phyloP scores from a whole-genome alignment of 1,284 basidiomycete species.

The Ganoderma lucidum region DNA sequence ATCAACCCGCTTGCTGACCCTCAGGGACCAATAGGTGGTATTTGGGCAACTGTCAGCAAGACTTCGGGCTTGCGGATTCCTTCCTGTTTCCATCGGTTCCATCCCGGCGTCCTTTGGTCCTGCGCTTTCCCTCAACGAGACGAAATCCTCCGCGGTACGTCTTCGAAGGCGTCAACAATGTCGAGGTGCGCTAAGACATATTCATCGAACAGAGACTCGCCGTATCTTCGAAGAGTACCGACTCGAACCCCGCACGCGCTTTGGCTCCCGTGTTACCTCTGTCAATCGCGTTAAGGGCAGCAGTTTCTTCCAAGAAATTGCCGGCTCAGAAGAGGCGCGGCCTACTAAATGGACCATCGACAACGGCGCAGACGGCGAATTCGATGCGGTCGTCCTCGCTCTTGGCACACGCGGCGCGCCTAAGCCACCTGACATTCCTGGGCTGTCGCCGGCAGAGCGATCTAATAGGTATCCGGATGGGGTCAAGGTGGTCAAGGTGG shows the following conservation, averaged over 20 bases:
- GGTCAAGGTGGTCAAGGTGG: background rate
- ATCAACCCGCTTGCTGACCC: slow-evolving; percentile 5
- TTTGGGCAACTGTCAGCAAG: slow-evolving; percentile 69
- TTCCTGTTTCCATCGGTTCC: slow-evolving; percentile 63
- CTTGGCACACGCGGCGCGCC: slow-evolving; percentile 18
- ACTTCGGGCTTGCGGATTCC: slow-evolving; percentile 70
- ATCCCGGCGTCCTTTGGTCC: slow-evolving; percentile 55
- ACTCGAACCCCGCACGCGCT: slow-evolving; percentile 57
- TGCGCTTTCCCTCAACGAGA: slow-evolving; percentile 57
- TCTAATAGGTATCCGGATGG: slow-evolving; percentile 23
- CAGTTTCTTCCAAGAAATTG: slow-evolving; percentile 25
- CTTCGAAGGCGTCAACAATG: too few species aligned
- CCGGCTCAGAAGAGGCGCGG: slow-evolving; percentile 37
- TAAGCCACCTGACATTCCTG: slow-evolving; percentile 55
- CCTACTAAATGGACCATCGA: slow-evolving; percentile 60
- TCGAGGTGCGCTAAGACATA: background rate
- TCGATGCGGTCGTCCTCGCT: slow-evolving; percentile 19
- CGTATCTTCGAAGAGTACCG: slow-evolving; percentile 65
- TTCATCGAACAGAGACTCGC: slow-evolving; percentile 49
- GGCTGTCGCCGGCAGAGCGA: slow-evolving; percentile 43
- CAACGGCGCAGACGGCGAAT: slow-evolving; percentile 17
- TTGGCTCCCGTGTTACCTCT: slow-evolving; percentile 52
- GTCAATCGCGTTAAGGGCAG: slow-evolving; percentile 40
- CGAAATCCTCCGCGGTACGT: slow-evolving; percentile 59
- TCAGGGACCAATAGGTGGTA: slow-evolving; percentile 49